Percentiles rank a stretch among this genome's conserved stretches.
phyloP scores from a whole-genome alignment of 495 filamentous ascomycete species.

The Tuber aestivum region DNA sequence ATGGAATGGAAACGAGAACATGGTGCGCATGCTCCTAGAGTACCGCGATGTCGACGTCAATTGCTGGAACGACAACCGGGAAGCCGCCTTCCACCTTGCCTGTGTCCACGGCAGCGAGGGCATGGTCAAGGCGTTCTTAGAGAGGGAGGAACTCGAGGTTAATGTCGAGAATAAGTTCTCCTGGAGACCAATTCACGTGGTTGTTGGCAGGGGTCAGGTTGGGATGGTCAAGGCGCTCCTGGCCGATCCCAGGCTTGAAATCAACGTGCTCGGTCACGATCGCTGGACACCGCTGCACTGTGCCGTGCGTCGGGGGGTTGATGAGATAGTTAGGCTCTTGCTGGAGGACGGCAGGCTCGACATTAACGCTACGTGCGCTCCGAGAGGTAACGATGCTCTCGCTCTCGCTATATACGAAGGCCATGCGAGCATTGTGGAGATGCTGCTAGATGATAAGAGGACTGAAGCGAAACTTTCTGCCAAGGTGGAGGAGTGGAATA shows the following conservation, averaged over 20 bases:
- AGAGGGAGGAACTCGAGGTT: not conserved
- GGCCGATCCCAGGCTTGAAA: not conserved
- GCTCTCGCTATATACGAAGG: not conserved
- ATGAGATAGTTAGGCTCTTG: constrained; percentile 12
- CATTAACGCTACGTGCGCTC: not conserved
- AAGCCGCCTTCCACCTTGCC: not conserved
- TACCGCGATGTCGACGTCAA: not conserved
- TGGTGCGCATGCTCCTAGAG: not conserved
- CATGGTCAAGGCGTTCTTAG: not conserved
- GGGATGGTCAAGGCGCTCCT: not conserved
- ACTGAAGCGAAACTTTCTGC: not conserved
- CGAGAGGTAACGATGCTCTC: not conserved
- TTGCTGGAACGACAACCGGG: not conserved
- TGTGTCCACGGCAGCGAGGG: not conserved
- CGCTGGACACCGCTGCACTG: constrained; percentile 14
- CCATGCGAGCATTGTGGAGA: not conserved
- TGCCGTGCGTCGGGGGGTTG: constrained; percentile 7
- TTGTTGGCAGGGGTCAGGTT: not conserved
- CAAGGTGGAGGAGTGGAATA: not conserved
- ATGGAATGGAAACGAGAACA: not conserved
- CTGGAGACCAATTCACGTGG: not conserved
- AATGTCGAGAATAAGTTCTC: constrained; percentile 1
- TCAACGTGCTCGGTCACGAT: not conserved
- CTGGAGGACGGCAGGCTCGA: constrained; percentile 10
- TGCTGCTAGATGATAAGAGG: not conserved